Evolutionary conservation across 2,329 filamentous ascomycete genomes (phyloP).

Genomic region (Claviceps humidiphila): DNA sequence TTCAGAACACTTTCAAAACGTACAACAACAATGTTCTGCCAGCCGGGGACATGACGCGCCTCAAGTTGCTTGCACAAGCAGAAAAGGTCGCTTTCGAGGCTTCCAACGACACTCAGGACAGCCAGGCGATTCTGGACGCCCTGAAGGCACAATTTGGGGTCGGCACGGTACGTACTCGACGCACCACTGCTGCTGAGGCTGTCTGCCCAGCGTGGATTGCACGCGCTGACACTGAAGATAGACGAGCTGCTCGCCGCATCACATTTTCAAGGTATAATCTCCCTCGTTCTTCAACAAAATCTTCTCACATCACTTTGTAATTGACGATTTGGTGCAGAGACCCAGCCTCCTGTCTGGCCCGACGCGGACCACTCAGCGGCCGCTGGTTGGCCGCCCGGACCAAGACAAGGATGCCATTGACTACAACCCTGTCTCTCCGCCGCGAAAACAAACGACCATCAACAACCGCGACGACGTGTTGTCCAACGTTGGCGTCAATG

Average conservation of each 20-base stretch:
- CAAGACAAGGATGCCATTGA: conserved; percentile 2
- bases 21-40: conserved; percentile 9
- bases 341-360: not conserved
- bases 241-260: conserved; percentile 4
- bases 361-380: conserved; percentile 1
- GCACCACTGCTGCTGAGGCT: too few species aligned
- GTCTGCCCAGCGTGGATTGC: not conserved
- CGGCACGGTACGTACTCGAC: conserved; percentile 22
- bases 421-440: not conserved
- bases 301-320: not conserved
- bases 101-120: conserved; percentile 29
- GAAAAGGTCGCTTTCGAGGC: conserved; percentile 15
- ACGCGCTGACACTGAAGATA: not conserved
- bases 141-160: conserved; percentile 26
- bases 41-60: conserved; percentile 15
- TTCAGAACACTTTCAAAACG: too few species aligned
- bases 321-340: not conserved
- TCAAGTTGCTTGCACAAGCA: conserved; percentile 15
- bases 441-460: conserved; percentile 5
- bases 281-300: not conserved
- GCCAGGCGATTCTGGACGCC: conserved; percentile 26
- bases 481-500: not conserved
- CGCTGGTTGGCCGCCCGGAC: not conserved
- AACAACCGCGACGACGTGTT: conserved; percentile 2
- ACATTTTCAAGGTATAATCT: not conserved